phyloP scores from a whole-genome alignment of 768 basidiomycete species.

The Auriculariales sp. region DNA sequence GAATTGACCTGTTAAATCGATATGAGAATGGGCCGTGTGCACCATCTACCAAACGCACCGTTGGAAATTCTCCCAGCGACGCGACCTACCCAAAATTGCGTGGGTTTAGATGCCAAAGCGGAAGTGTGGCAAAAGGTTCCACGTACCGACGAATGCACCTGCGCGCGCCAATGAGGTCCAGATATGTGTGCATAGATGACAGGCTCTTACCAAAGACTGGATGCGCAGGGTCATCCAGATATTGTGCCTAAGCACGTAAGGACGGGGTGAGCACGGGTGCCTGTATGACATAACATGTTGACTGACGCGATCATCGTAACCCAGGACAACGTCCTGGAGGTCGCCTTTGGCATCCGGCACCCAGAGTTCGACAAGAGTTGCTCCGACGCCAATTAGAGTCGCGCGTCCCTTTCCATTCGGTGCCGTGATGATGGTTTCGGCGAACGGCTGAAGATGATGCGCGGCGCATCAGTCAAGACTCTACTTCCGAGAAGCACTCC shows the following conservation, averaged over 20 bases:
- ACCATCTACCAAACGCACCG: neutral
- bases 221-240: constrained; percentile 13
- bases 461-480: neutral
- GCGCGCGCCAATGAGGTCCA: neutral
- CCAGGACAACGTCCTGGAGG: constrained; percentile 37
- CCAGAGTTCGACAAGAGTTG: constrained; percentile 40
- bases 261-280: no score
- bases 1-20: neutral
- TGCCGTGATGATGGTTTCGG: constrained; percentile 29
- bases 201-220: constrained; percentile 23
- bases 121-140: constrained; percentile 23
- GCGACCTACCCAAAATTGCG: neutral
- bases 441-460: constrained; percentile 32
- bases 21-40: neutral
- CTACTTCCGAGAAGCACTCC: neutral
- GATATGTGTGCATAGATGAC: neutral
- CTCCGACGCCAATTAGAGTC: constrained; percentile 41
- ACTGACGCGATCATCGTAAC: constrained; percentile 31
- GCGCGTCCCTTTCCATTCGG: constrained; percentile 42
- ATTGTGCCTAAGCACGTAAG: no score
- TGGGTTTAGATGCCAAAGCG: constrained; percentile 4
- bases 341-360: constrained; percentile 36
- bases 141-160: neutral
- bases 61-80: neutral
- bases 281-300: constrained; percentile 6